Percentiles rank a stretch among this genome's conserved stretches.
These are phyloP conservation scores for Zymoseptoria tritici DNA, from an alignment of 2,329 filamentous ascomycete species.

Conservation along the genomic window DNA sequence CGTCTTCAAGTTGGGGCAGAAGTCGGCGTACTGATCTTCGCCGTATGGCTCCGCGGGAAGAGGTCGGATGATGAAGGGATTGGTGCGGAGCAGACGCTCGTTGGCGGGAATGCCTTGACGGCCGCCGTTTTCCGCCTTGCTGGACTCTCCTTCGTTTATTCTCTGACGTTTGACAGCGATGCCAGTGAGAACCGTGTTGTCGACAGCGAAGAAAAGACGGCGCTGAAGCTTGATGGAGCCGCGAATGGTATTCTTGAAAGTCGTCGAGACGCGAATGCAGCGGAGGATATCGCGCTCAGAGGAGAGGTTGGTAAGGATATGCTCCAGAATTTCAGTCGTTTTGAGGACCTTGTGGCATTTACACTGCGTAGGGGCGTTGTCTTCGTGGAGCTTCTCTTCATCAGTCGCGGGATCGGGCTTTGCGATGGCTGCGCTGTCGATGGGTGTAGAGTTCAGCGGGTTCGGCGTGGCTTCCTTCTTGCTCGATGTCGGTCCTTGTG, in stretches of 20 bases:
- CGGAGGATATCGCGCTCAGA: too few relatives aligned
- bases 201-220: background rate
- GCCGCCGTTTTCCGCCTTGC: background rate
- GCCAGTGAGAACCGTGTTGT: background rate
- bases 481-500: too few relatives aligned
- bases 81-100: background rate
- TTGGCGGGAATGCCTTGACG: background rate
- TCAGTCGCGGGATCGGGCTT: too few relatives aligned
- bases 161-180: background rate
- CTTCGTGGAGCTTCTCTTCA: too few relatives aligned
- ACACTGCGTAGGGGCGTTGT: background rate
- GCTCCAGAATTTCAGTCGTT: background rate
- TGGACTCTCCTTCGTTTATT: too few relatives aligned
- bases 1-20: too few relatives aligned
- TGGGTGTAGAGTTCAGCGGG: too few relatives aligned
- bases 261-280: background rate
- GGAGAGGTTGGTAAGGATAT: background rate
- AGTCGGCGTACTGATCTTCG: too few relatives aligned
- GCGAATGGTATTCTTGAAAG: background rate
- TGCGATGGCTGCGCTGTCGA: too few relatives aligned
- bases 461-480: too few relatives aligned
- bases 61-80: background rate
- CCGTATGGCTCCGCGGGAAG: too few relatives aligned
- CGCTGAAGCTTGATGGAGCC: background rate
- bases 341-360: background rate